Evolutionary conservation across 139 green algal species (phyloP).

Genomic region (Gonium pectorale): DNA sequence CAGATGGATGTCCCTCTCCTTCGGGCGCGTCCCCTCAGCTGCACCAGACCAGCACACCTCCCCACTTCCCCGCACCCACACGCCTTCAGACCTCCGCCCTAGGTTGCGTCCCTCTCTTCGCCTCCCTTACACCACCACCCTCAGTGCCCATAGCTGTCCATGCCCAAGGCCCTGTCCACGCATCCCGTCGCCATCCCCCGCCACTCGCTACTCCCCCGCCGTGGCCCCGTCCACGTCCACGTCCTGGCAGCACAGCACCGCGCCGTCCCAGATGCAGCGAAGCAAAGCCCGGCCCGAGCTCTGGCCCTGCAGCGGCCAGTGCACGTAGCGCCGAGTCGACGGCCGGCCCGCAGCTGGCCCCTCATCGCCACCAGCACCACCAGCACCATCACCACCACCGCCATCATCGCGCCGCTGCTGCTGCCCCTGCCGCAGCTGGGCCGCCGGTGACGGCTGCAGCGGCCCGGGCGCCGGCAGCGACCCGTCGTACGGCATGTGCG

Average conservation of each 20-base stretch:
- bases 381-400: neutral
- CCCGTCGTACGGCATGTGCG: neutral
- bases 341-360: neutral
- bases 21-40: too few species aligned
- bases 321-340: conserved; percentile 24
- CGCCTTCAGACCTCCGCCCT: too few species aligned
- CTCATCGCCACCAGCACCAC: neutral
- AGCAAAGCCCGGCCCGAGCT: neutral
- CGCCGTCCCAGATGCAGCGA: neutral
- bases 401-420: neutral
- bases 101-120: too few species aligned
- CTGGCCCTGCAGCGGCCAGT: conserved; percentile 18
- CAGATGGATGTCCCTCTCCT: too few species aligned
- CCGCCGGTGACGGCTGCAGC: neutral
- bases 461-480: neutral
- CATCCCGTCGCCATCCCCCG: too few species aligned
- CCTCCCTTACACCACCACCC: too few species aligned
- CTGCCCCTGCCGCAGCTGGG: neutral
- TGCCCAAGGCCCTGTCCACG: too few species aligned
- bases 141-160: too few species aligned
- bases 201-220: too few species aligned
- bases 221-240: neutral
- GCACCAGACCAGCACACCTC: too few species aligned
- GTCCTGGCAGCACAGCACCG: neutral
- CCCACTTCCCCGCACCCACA: too few species aligned